Base-by-base conservation (phyloP, 208 protist genomes). In the Angomonas deanei region DNA sequence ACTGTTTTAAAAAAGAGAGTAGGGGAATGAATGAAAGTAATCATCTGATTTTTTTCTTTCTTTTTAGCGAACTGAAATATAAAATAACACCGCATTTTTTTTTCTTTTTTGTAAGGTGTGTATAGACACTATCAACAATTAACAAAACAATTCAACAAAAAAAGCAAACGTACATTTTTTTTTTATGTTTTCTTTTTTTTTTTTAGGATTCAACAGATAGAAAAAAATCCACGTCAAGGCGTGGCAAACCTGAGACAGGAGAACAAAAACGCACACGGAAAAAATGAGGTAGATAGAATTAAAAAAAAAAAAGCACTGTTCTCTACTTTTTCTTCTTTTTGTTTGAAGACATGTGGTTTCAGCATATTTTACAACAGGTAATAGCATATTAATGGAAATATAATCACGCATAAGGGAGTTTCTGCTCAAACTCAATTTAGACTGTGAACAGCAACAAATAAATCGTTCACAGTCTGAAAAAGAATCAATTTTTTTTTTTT, bases 231-330 rank as follows among this genome's bases (percentile, higher is more conserved):
- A 27, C 26, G 48, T 42, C 32, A 23, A 17, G 31, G 28, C n/a
- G n/a, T n/a, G n/a, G n/a, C n/a, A n/a, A 39, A 71, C n/a, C 23
- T 0, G 36, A 1, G 21, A 63, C 34, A 68, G 2, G 32, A 61
- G 38, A 63, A 55, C 42, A 52, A 59, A 39, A 61, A 63, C 39
- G 62, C 49, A 57, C 1, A n/a, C 17, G 50, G 48, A 21, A 58
- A 64, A 2, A 57, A 52, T 59, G 24, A 58, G 31, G 17, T 56
- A 63, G 49, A 32, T 53, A 10, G 5, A n/a, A 27, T 26, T n/a
- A 13, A 50, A 19, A 42, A n/a, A 42, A 42, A 42, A 8, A 42
- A 42, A 42, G 11, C 36, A 42, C 47, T 17, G 5, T 27, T 53
- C 47, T 15, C 8, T 53, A 15, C 21, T n/a, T 33, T 34, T 8